These are phyloP conservation scores for Backusella mclennaniae DNA, from an alignment of 192 early-diverging fungal genomes.

Conservation along the genomic window DNA sequence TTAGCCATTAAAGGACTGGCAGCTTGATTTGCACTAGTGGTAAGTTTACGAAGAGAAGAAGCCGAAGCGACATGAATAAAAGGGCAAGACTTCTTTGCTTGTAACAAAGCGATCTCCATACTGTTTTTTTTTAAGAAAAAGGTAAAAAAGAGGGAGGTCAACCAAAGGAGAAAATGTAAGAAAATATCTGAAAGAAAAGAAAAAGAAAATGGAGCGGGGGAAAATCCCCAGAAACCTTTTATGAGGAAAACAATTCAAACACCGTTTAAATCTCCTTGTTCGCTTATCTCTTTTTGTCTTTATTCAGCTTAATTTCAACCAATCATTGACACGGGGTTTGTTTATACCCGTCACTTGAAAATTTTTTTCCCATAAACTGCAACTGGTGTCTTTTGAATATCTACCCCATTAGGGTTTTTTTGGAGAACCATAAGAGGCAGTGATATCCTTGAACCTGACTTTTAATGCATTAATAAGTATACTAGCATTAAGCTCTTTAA, in stretches of 20 bases:
- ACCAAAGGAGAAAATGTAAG: conserved; percentile 6
- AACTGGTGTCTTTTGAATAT: not conserved
- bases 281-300: not conserved
- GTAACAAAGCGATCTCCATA: conserved; percentile 43
- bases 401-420: not conserved
- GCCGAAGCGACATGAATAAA: conserved; percentile 74
- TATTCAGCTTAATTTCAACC: conserved; percentile 4
- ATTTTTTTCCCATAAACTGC: not conserved
- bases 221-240: not conserved
- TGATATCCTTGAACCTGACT: not conserved
- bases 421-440: not conserved
- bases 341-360: conserved; percentile 5
- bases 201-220: not conserved
- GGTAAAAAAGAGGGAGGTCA: conserved; percentile 5
- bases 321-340: not conserved
- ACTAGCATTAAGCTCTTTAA: not conserved
- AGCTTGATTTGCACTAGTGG: conserved; percentile 32
- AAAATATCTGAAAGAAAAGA: not conserved
- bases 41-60: conserved; percentile 64
- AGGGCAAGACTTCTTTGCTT: conserved; percentile 61
- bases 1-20: conserved; percentile 47
- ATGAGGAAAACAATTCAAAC: not conserved
- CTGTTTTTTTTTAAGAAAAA: conserved; percentile 6
- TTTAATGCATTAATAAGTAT: not conserved
- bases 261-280: not conserved